These are phyloP conservation scores for Didymella keratinophila DNA, from an alignment of 2,329 filamentous ascomycete genomes.

Conservation along the genomic window DNA sequence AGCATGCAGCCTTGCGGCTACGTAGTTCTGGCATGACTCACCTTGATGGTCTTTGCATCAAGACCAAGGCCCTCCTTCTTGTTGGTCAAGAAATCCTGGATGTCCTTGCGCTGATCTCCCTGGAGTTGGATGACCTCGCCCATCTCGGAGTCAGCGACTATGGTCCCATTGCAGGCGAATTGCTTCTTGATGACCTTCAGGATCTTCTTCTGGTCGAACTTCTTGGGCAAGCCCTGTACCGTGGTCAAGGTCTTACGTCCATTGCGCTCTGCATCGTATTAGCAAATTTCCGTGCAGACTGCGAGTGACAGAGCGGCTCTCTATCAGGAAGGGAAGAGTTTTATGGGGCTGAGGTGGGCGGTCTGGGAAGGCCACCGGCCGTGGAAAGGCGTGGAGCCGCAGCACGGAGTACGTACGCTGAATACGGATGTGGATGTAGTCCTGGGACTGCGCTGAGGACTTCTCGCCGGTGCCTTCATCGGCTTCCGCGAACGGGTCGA, in stretches of 20 bases:
- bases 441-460: conserved; percentile 83
- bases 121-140: conserved; percentile 99
- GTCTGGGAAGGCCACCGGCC: neutral
- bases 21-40: conserved; percentile 47
- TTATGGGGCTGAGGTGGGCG: conserved; percentile 12
- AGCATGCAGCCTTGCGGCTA: conserved; percentile 1
- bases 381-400: neutral
- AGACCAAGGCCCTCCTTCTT: conserved; percentile 94
- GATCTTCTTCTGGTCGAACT: conserved; percentile 99
- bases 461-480: conserved; percentile 98
- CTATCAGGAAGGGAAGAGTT: conserved; percentile 12
- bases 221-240: conserved; percentile 97
- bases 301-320: conserved; percentile 7
- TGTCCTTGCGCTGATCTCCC: conserved; percentile 98
- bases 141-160: conserved; percentile 95
- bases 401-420: conserved; percentile 72
- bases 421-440: conserved; percentile 99
- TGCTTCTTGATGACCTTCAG: conserved; percentile 99
- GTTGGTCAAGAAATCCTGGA: conserved; percentile 95
- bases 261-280: conserved; percentile 85
- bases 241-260: conserved; percentile 99
- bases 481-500: conserved; percentile 99
- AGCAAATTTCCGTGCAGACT: conserved; percentile 40
- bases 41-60: conserved; percentile 97
- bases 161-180: conserved; percentile 99